phyloP scores from a whole-genome alignment of 2,329 filamentous ascomycete species.

The Orbilia ellipsospora region DNA sequence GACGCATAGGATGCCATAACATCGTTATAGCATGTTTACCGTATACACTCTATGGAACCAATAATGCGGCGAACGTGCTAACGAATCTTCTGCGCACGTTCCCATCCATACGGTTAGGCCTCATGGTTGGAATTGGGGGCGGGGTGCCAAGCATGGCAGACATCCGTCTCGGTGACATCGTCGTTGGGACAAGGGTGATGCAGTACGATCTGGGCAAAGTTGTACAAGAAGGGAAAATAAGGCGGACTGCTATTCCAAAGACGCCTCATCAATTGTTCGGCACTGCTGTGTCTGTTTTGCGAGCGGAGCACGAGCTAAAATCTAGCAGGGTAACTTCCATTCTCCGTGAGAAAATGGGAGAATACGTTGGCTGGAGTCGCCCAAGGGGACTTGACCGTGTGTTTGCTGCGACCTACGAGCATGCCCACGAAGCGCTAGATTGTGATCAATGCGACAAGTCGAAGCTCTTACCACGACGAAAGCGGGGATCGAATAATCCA shows the following conservation, averaged over 20 bases:
- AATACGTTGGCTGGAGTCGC: conserved; percentile 5
- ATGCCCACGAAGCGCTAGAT: background rate
- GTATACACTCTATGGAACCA: conserved; percentile 61
- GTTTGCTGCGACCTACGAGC: conserved; percentile 31
- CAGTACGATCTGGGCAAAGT: conserved; percentile 59
- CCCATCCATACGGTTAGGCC: conserved; percentile 46
- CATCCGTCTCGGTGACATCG: conserved; percentile 59
- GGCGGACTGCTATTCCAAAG: conserved; percentile 31
- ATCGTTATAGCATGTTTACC: conserved; percentile 61
- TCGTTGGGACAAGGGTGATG: conserved; percentile 59
- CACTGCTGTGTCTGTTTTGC: conserved; percentile 27
- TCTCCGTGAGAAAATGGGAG: conserved; percentile 28
- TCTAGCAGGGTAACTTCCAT: conserved; percentile 31
- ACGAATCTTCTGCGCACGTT: conserved; percentile 61
- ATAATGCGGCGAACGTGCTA: conserved; percentile 60
- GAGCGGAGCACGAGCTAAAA: conserved; percentile 25
- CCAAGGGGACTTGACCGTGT: conserved; percentile 16
- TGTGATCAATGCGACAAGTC: conserved; percentile 28
- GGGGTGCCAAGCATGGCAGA: conserved; percentile 56
- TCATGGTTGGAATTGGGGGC: conserved; percentile 59
- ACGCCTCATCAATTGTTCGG: conserved; percentile 20
- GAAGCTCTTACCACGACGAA: conserved; percentile 13
- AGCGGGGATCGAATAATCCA: background rate
- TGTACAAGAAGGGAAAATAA: conserved; percentile 32
- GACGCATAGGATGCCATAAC: conserved; percentile 60